Evolutionary conservation across 768 basidiomycete species (phyloP), one percentile per base, ranked within the genome.

Genomic region (Lyophyllum semitale): DNA sequence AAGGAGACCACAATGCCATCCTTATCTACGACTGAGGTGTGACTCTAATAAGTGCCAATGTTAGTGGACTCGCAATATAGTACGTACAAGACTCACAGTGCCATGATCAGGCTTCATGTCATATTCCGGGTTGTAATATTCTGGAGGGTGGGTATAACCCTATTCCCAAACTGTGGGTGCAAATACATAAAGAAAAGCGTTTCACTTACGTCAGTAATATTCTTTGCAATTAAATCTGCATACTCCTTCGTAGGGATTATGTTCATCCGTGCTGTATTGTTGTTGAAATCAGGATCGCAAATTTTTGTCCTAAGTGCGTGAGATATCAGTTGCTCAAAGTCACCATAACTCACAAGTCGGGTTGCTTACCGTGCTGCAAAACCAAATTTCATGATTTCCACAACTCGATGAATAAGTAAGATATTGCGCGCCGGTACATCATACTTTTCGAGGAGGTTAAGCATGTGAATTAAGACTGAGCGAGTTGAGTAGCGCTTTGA

Each of bases 391-490:
- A 93, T 77, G 0, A 84, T 82, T 70, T 98, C 97, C 13, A 98
- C 76, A 4, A 91, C 67, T 43, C 95, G 79, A 68, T 98, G 97
- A 2, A 83, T 76, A 59, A 85, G 89, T 15, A 93, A 67, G 0
- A 78, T 76, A n/a, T 78, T 85, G 59, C 77, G 69, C 42, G 84
- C 84, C 23, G 74, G 72, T 17, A 78, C 60, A 30, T 82, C 70
- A 64, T 82, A 98, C n/a, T 80, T 77, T 66, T 97, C 95, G 43
- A 96, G 73, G 18, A 95, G 68, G 66, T 98, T 97, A n/a, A 98
- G 74, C 80, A 98, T 89, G 66, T 93, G 89, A 37, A 97, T 73
- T 38, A 98, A 73, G n/a, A 91, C 91, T 78, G 45, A 45, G 43
- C 20, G 44, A 30, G 42, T 38, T 22, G 33, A 51, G 41, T 49